Base-by-base conservation (phyloP, 257 asterid species). In the Osmanthus fragrans region DNA sequence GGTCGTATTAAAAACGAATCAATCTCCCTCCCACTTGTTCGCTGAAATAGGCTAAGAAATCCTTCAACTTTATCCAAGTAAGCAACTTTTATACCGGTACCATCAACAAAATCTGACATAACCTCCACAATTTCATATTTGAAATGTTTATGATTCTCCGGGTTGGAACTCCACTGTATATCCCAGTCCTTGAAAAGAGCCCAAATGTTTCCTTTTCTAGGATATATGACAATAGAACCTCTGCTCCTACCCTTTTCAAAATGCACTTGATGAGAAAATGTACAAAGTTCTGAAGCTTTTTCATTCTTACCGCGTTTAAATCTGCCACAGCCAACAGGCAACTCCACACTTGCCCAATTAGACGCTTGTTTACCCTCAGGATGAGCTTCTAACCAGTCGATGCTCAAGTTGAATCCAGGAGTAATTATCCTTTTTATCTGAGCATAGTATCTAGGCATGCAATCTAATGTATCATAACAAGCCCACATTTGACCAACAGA, bases 371-470 rank as follows among this genome's bases (percentile, higher is more conserved):
- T 51, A 69, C 79, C 40, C 23, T 80, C 76, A 45, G 96, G 92
- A 60, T 73, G 81, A 75, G 89, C 87, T 78, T 88, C 91, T 40
- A 91, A 79, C 90, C 93, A 85, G 34, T 82, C 82, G 81, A 91
- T 73, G 67, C 66, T 65, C 86, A 89, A 70, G 77, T 84, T 84
- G 60, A 91, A 89, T 64, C 88, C 89, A 76, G 83, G 74, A 65
- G 74, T 3, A 23, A 36, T 19, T 18, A 86, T 90, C 76, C 85
- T 82, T 75, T 64, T 82, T 76, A 89, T 87, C 76, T 51, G 82
- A 1, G 90, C 93, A 47, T 91, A 91, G 71, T 73, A 89, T 76
- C 96, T 88, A 40, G 94, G 96, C 96, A 91, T 88, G 77, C 85
- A 73, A 73, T 89, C 96, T 36, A 34, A 19, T 70, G 84, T 32